These are phyloP conservation scores for Talaromyces sp. DNA, from an alignment of 2,329 filamentous ascomycete species.

Conservation along the genomic window DNA sequence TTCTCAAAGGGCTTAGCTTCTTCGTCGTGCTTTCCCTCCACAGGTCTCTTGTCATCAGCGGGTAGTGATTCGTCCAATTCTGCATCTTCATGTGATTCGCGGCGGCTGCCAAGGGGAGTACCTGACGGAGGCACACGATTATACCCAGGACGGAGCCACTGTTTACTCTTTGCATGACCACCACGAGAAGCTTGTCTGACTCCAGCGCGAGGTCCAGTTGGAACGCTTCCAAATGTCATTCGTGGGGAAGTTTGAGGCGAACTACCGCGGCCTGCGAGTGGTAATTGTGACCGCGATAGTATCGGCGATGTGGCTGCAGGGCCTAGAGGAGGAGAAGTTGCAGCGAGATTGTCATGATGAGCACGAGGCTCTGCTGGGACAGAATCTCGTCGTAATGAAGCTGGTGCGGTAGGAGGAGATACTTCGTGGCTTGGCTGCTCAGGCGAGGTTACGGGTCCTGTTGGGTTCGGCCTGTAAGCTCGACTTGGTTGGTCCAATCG, in stretches of 20 bases:
- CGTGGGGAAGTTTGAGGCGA: slow-evolving; percentile 39
- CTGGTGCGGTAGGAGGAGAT: slow-evolving; percentile 37
- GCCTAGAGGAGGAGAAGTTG: slow-evolving; percentile 20
- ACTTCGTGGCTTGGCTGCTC: slow-evolving; percentile 28
- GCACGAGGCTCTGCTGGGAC: slow-evolving; percentile 22
- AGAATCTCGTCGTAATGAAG: slow-evolving; percentile 31
- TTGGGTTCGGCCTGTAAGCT: slow-evolving; percentile 21
- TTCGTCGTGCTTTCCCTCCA: not conserved
- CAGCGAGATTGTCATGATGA: slow-evolving; percentile 1
- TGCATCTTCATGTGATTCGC: slow-evolving; percentile 32
- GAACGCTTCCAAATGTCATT: slow-evolving; percentile 35
- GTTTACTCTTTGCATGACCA: slow-evolving; percentile 36
- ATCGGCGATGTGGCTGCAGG: slow-evolving; percentile 28
- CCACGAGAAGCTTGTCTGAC: slow-evolving; percentile 33
- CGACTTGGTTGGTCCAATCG: slow-evolving; percentile 30
- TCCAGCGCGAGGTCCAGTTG: slow-evolving; percentile 42
- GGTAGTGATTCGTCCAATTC: slow-evolving; percentile 18
- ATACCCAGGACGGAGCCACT: slow-evolving; percentile 40
- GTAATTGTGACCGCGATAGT: slow-evolving; percentile 23
- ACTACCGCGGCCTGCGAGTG: slow-evolving; percentile 26
- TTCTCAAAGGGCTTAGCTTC: slow-evolving; percentile 1
- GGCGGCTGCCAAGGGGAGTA: slow-evolving; percentile 25
- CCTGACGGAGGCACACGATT: slow-evolving; percentile 25
- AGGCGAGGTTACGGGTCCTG: slow-evolving; percentile 19
- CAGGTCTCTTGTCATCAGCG: not conserved